These are phyloP conservation scores for Penicillium psychrosexuale DNA, from an alignment of 2,329 filamentous ascomycete genomes.

Conservation along the genomic window DNA sequence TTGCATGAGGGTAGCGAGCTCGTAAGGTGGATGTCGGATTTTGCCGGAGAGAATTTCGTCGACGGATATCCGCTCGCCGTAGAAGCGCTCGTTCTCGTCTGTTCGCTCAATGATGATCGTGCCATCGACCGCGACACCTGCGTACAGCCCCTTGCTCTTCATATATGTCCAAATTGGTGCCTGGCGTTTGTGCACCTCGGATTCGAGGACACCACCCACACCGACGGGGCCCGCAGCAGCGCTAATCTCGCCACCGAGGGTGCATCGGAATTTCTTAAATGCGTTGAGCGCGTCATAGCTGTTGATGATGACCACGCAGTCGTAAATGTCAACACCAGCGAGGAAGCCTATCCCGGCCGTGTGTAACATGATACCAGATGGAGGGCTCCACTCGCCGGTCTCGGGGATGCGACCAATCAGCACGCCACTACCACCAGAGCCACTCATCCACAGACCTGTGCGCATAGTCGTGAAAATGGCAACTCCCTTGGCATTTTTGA, in stretches of 20 bases:
- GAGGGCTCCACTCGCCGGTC: constrained; percentile 87
- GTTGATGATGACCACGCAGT: constrained; percentile 91
- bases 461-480: constrained; percentile 96
- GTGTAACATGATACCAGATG: constrained; percentile 85
- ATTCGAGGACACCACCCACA: constrained; percentile 69
- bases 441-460: constrained; percentile 85
- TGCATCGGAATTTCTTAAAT: constrained; percentile 75
- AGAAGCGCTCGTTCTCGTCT: constrained; percentile 87
- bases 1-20: constrained; percentile 65
- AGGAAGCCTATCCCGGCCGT: constrained; percentile 86
- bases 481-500: constrained; percentile 83
- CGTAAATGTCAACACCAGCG: constrained; percentile 90
- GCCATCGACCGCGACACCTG: constrained; percentile 80
- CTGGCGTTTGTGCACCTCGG: constrained; percentile 64
- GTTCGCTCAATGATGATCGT: constrained; percentile 80
- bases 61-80: constrained; percentile 63
- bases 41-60: constrained; percentile 63
- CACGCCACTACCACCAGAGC: constrained; percentile 84
- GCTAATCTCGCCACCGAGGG: constrained; percentile 76
- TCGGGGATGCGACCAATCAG: constrained; percentile 73
- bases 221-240: constrained; percentile 74
- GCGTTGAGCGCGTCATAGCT: constrained; percentile 77
- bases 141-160: constrained; percentile 85
- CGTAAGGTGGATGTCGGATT: constrained; percentile 54
- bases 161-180: constrained; percentile 79